phyloP scores from a whole-genome alignment of 768 basidiomycete genomes.

The Suillus subalutaceus region DNA sequence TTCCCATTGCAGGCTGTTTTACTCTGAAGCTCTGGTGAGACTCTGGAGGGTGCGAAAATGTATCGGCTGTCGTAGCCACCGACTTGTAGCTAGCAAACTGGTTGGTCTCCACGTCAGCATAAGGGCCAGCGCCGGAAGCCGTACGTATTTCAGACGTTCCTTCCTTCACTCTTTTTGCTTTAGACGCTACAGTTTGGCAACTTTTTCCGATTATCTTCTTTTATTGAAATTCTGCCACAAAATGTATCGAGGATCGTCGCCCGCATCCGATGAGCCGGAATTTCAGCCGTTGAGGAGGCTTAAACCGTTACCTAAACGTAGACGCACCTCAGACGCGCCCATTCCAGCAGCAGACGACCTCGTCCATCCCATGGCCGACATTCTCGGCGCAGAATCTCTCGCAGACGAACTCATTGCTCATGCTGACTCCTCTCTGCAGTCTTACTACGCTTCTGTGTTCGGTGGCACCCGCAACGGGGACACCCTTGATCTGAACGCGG shows the following conservation, averaged over 20 bases:
- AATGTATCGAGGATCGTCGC: conserved; percentile 61
- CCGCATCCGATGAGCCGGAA: conserved; percentile 67
- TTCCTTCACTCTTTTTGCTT: conserved; percentile 24
- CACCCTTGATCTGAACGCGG: conserved; percentile 30
- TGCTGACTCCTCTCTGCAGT: conserved; percentile 60
- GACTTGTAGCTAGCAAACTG: not conserved
- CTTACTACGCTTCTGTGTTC: conserved; percentile 63
- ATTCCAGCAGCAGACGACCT: conserved; percentile 30
- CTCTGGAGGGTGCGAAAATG: conserved; percentile 13
- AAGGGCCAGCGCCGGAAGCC: conserved; percentile 12
- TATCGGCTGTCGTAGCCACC: conserved; percentile 11
- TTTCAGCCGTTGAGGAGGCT: conserved; percentile 64
- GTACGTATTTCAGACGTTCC: conserved; percentile 15
- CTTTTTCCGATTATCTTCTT: conserved; percentile 18
- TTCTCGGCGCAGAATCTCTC: conserved; percentile 48
- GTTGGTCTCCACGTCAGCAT: conserved; percentile 32
- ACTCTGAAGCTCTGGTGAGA: conserved; percentile 4
- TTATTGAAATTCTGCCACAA: conserved; percentile 13
- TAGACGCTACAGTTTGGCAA: conserved; percentile 17
- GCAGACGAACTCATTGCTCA: conserved; percentile 62
- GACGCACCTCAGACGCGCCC: conserved; percentile 50
- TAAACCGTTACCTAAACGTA: conserved; percentile 80
- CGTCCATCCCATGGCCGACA: conserved; percentile 33
- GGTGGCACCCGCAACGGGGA: conserved; percentile 30
- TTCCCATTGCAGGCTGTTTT: conserved; percentile 14